Percentiles rank a stretch among this genome's conserved stretches.
Conservation (phyloP, 2,329 filamentous ascomycete genomes). For the Grosmannia clavigera region DNA sequence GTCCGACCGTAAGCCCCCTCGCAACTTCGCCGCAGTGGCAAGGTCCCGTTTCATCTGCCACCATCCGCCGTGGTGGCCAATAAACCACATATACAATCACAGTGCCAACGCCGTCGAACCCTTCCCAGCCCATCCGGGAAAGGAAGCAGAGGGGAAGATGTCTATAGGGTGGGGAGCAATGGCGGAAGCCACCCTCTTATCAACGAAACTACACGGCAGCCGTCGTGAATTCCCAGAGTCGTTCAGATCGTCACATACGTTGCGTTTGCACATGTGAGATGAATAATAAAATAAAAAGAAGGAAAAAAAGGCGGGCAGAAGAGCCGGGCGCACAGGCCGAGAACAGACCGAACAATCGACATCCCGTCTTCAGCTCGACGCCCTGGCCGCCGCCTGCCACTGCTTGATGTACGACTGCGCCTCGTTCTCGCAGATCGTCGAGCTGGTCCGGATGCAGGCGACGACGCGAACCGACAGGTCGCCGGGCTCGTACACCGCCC, state of each 20-base stretch:
- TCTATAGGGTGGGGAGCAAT: neutral
- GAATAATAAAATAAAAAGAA: neutral
- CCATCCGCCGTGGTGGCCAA: neutral
- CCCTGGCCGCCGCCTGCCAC: constrained; percentile 21
- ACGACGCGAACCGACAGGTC: constrained; percentile 74
- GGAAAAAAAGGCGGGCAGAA: neutral
- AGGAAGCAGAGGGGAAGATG: neutral
- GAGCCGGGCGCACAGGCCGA: neutral
- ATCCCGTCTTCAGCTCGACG: neutral
- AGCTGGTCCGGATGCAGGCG: constrained; percentile 49
- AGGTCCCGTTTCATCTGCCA: neutral
- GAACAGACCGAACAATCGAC: no score
- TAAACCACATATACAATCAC: neutral
- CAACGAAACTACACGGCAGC: neutral
- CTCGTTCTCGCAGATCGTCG: constrained; percentile 58
- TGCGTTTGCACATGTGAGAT: neutral
- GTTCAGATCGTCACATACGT: constrained; percentile 1
- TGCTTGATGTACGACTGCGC: constrained; percentile 40
- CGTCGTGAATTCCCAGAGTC: neutral
- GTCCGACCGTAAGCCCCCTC: neutral
- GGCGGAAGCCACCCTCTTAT: neutral
- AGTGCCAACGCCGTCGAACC: neutral
- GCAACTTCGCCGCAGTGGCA: neutral
- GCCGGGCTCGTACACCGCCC: constrained; percentile 63
- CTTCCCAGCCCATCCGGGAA: neutral